These are phyloP conservation scores for Marvania coccoides DNA, from an alignment of 139 green algal genomes.

Conservation along the genomic window DNA sequence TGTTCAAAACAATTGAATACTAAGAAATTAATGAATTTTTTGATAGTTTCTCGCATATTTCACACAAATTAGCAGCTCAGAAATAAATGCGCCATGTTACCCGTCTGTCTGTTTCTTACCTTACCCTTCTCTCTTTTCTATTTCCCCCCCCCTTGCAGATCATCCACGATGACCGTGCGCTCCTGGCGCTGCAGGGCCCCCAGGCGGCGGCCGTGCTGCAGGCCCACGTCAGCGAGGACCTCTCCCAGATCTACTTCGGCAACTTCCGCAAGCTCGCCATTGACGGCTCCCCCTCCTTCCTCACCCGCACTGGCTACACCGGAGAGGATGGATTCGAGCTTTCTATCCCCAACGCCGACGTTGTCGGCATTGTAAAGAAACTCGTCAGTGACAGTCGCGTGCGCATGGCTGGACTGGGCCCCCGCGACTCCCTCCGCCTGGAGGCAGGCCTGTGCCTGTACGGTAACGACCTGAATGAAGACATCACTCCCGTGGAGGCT, in stretches of 20 bases:
- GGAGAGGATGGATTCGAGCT: slow-evolving; percentile 99
- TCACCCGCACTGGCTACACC: slow-evolving; percentile 97
- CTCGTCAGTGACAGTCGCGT: slow-evolving; percentile 55
- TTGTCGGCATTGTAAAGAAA: slow-evolving; percentile 65
- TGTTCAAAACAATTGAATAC: slow-evolving; percentile 13
- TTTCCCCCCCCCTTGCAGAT: no score
- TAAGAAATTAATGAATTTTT: background rate
- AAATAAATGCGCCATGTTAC: no score
- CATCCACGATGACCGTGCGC: slow-evolving; percentile 83
- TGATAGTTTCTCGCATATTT: no score
- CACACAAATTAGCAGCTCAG: no score
- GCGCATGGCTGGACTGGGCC: slow-evolving; percentile 79
- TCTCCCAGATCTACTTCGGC: slow-evolving; percentile 88
- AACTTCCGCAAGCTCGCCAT: slow-evolving; percentile 73
- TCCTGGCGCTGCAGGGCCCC: slow-evolving; percentile 91
- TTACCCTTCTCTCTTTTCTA: no score
- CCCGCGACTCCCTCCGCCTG: slow-evolving; percentile 89
- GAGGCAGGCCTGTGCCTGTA: slow-evolving; percentile 98
- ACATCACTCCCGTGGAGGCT: slow-evolving; percentile 91
- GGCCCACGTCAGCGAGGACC: slow-evolving; percentile 49
- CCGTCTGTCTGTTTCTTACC: no score
- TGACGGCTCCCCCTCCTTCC: slow-evolving; percentile 66
- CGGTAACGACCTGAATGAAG: slow-evolving; percentile 93
- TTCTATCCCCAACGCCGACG: slow-evolving; percentile 63
- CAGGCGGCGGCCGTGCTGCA: slow-evolving; percentile 48